Percentiles rank a stretch among this genome's conserved stretches.
These are phyloP conservation scores for Penicillium sp. DNA, from an alignment of 2,329 filamentous ascomycete genomes.

Conservation along the genomic window DNA sequence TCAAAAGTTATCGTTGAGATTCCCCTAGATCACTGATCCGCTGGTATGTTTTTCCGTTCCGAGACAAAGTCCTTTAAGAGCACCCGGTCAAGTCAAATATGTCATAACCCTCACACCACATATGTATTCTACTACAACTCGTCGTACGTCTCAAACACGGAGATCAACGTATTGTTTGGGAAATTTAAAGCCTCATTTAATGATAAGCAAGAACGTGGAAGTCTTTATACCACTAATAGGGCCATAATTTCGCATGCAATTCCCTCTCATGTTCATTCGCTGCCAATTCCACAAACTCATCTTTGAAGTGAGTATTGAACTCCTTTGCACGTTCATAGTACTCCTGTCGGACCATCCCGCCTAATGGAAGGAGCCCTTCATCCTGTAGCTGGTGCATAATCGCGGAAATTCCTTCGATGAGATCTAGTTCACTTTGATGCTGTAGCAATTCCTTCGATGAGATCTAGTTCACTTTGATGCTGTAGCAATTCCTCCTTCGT, in stretches of 20 bases:
- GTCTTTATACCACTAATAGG: conserved; percentile 11
- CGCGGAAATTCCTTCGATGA: conserved; percentile 12
- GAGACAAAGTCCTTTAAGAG: no score
- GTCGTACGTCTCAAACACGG: no score
- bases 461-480: conserved; percentile 13
- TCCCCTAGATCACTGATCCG: no score
- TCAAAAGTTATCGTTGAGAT: no score
- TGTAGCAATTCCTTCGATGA: conserved; percentile 13
- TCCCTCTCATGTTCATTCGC: conserved; percentile 10
- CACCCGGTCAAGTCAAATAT: no score
- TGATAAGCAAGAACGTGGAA: no score
- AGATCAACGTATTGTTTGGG: no score
- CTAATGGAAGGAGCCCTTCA: conserved; percentile 13
- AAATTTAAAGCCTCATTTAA: no score
- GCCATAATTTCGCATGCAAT: conserved; percentile 16
- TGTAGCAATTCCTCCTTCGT: conserved; percentile 8
- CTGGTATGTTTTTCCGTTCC: no score
- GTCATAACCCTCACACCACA: no score
- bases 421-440: conserved; percentile 13
- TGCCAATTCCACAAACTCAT: conserved; percentile 13
- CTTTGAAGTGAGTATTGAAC: conserved; percentile 7
- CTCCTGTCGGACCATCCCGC: conserved; percentile 15
- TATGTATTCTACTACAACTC: no score
- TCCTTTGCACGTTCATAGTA: conserved; percentile 14
- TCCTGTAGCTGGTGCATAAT: conserved; percentile 16